Evolutionary conservation across 805 yeast species (phyloP).

Genomic region (Wickerhamiella azyma): DNA sequence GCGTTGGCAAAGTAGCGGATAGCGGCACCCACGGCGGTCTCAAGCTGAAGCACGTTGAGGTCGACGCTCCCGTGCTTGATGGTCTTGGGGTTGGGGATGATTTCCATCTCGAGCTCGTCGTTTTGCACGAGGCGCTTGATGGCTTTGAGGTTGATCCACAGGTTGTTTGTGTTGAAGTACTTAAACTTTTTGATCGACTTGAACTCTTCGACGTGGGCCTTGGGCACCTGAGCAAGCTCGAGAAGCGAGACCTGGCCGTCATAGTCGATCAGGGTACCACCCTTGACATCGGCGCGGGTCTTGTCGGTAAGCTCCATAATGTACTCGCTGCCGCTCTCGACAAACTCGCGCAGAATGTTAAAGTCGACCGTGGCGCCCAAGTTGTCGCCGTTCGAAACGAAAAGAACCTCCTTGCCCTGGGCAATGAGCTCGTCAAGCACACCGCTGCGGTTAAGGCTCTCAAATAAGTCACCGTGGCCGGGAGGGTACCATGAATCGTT

Average conservation of each 20-base stretch:
- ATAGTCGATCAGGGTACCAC: constrained; percentile 95
- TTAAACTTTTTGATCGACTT: constrained; percentile 95
- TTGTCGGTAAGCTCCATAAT: constrained; percentile 98
- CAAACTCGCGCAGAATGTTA: constrained; percentile 81
- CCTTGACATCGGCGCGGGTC: constrained; percentile 98
- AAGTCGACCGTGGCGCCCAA: constrained; percentile 96
- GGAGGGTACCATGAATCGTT: constrained; percentile 96
- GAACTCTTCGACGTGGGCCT: constrained; percentile 95
- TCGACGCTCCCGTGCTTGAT: constrained; percentile 66
- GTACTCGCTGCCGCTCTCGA: constrained; percentile 82
- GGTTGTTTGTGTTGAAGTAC: constrained; percentile 94
- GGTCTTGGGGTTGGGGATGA: constrained; percentile 87
- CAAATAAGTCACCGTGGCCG: constrained; percentile 98
- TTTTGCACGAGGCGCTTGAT: constrained; percentile 81
- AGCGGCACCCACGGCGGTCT: constrained; percentile 99
- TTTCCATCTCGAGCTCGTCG: constrained; percentile 74
- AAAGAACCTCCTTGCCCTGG: constrained; percentile 87
- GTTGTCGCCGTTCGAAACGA: constrained; percentile 96
- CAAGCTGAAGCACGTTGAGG: constrained; percentile 80
- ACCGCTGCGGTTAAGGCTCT: constrained; percentile 76
- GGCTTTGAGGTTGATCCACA: constrained; percentile 94
- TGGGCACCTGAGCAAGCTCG: constrained; percentile 97
- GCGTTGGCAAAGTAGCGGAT: constrained; percentile 90
- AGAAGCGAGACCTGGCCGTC: constrained; percentile 87
- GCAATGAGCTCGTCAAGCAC: constrained; percentile 78